Evolutionary conservation across 2,329 filamentous ascomycete species (phyloP).

Genomic region (Lasiodiplodia theobromae): DNA sequence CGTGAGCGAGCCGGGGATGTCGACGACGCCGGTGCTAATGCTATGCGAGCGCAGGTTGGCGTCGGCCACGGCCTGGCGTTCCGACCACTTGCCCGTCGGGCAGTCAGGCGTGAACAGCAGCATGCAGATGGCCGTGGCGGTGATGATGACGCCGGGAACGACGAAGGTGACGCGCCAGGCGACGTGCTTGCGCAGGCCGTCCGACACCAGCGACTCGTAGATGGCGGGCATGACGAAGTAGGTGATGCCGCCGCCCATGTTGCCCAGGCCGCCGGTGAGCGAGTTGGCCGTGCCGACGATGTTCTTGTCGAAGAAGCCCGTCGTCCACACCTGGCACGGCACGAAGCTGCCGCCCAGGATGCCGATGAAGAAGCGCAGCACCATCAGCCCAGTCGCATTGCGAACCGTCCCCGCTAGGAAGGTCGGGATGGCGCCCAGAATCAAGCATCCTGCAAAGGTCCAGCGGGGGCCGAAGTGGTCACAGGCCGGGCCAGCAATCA

Average conservation of each 20-base stretch:
- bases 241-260: slow-evolving; percentile 86
- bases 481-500: slow-evolving; percentile 82
- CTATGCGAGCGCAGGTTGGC: slow-evolving; percentile 59
- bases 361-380: slow-evolving; percentile 80
- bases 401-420: slow-evolving; percentile 81
- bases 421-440: slow-evolving; percentile 80
- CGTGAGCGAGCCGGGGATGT: slow-evolving; percentile 47
- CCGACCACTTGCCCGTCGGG: slow-evolving; percentile 81
- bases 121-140: slow-evolving; percentile 70
- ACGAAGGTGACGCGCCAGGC: slow-evolving; percentile 88
- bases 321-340: slow-evolving; percentile 91
- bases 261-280: slow-evolving; percentile 83
- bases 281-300: slow-evolving; percentile 89
- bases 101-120: slow-evolving; percentile 80
- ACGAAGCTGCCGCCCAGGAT: slow-evolving; percentile 81
- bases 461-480: slow-evolving; percentile 82
- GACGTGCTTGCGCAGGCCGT: slow-evolving; percentile 67
- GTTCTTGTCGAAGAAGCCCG: slow-evolving; percentile 92
- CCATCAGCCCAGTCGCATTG: slow-evolving; percentile 71
- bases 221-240: slow-evolving; percentile 95
- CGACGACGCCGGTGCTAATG: slow-evolving; percentile 53
- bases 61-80: slow-evolving; percentile 67
- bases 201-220: slow-evolving; percentile 74
- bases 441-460: slow-evolving; percentile 79
- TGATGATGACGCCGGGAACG: slow-evolving; percentile 80